Base-by-base conservation (phyloP, 2,329 filamentous ascomycete species). In the Simplicillium sp. region DNA sequence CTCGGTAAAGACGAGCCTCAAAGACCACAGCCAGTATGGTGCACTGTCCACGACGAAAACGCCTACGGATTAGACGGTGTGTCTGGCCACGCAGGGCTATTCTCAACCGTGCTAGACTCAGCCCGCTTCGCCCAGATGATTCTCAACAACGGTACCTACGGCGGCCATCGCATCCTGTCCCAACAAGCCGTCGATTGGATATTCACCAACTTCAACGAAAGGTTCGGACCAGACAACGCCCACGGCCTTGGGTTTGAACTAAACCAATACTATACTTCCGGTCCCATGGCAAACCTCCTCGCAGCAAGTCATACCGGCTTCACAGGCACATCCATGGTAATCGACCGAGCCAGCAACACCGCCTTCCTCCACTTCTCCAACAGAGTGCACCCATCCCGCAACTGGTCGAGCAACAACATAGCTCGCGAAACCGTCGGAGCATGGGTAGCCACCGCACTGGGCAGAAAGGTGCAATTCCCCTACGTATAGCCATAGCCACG, bases 41-140 rank as follows among this genome's bases (percentile, higher is more conserved):
- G 60, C 4, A 62, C 57, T 3, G 60, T 64, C 29, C 56, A 56
- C 46, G 57, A 62, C 42, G 59, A 62, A 42, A 61, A 61, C 31
- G 52, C 59, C 13, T 62, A 56, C 56, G 45, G 54, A 12, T 46
- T 62, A 4, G 42, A 50, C 32, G 59, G 59, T 11, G 55, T 62
- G 7, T 55, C 56, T 7, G 59, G 59, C 16, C 59, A 61, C 38
- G 59, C 59, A 1, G 59, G 59, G 2, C 46, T 62, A 7, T 61
- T 61, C 43, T 59, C 58, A 1, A 60, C 58, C 0, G 56, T 51
- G 7, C 32, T 28, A 1, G 58, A 61, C 41, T 51, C 51, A 16
- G 56, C 58, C 4, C 49, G 46, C 13, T 45, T 60, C 41, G 57
- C 56, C 40, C 58, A 61, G 43, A 61, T 61, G 58, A 55, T 61